Evolutionary conservation across 2,329 filamentous ascomycete species (phyloP).

Genomic region (Hypoxylon rubiginosum): DNA sequence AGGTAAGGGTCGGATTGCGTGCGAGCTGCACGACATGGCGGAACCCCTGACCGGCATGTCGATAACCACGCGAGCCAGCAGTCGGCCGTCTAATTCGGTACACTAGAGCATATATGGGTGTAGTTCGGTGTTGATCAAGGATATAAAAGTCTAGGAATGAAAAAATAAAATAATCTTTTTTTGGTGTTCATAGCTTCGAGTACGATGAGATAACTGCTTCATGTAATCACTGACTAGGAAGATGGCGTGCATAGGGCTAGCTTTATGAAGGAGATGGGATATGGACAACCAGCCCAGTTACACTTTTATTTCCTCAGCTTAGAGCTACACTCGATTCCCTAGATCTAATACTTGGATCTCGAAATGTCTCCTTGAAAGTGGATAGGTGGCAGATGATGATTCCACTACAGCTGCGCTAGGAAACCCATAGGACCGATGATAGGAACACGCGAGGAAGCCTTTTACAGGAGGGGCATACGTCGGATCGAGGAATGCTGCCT

Average conservation of each 20-base stretch:
- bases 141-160: background rate
- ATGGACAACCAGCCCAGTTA: background rate
- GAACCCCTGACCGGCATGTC: constrained; percentile 11
- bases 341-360: background rate
- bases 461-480: too few relatives aligned
- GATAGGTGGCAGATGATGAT: background rate
- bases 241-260: constrained; percentile 13
- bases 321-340: background rate
- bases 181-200: background rate
- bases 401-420: too few relatives aligned
- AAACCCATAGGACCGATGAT: too few relatives aligned
- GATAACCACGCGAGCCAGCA: background rate
- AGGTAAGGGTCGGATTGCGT: constrained; percentile 32
- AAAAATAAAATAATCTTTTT: background rate
- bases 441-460: too few relatives aligned
- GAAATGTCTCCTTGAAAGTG: background rate
- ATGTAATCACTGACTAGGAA: constrained; percentile 9
- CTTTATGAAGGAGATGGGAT: background rate
- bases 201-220: background rate
- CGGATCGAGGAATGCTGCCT: too few relatives aligned
- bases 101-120: background rate
- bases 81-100: background rate
- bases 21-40: constrained; percentile 29
- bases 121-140: background rate
- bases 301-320: background rate